Evolutionary conservation across 2,329 filamentous ascomycete species (phyloP), one percentile per base, ranked within the genome.

Genomic region (Fusarium sambucinum): DNA sequence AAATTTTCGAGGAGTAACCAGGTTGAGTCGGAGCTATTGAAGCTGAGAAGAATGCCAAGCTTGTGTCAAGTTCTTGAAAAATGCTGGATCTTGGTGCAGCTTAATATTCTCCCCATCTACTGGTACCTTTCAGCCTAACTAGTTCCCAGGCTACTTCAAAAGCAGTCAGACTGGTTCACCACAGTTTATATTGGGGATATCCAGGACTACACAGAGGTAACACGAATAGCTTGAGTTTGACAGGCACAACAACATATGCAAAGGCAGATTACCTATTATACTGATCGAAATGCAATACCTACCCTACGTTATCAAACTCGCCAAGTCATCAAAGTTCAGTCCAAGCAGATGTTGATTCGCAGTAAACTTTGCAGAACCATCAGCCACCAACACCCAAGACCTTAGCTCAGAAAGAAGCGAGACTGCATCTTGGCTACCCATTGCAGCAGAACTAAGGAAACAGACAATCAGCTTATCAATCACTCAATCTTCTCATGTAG

Each of bases 41-140:
- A 7, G 14, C 2, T 0, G 10, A 11, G 7, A 5, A 9, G 1
- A 4, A 10, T 6, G 16, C 8, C 12, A 4, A 25, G 17, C 5
- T 16, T n/a, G 2, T 12, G 1, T 3, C 6, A 25, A 7, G 12
- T 14, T 5, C 6, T 4, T 5, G 5, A 21, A 23, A 30, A 48
- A 19, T 48, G 8, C 8, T 16, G 8, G 13, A 6, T n/a, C 2
- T 17, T 17, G 6, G 11, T 25, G 8, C 5, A 8, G 21, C 16
- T 16, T 21, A 11, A 19, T 37, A 27, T 27, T 35, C 5, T 1
- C 2, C 10, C 32, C 9, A 14, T n/a, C 5, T 4, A 4, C 11
- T 2, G 6, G 7, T 13, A 10, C 12, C 17, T n/a, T 35, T 23
- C n/a, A n/a, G n/a, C n/a, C 2, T 16, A 14, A 16, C 14, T 13